These are phyloP conservation scores for Paramyrothecium sp. DNA, from an alignment of 2,329 filamentous ascomycete genomes.

Conservation along the genomic window DNA sequence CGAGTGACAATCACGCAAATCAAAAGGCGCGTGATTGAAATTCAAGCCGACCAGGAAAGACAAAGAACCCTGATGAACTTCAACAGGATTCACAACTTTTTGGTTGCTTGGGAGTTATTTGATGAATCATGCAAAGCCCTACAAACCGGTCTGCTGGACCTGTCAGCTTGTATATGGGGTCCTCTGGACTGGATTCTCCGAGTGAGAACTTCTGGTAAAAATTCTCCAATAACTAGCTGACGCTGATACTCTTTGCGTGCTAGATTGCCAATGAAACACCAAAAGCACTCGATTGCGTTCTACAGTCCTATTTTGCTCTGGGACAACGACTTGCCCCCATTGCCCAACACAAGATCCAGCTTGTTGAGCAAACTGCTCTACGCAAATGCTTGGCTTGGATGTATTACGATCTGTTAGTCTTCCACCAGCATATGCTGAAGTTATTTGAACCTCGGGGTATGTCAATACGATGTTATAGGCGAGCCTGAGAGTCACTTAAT, in stretches of 20 bases:
- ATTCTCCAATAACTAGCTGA: too few relatives aligned
- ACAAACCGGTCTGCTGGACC: slow-evolving; percentile 7
- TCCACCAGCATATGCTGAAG: neutral
- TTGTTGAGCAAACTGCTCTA: neutral
- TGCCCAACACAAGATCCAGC: neutral
- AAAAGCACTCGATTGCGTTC: neutral
- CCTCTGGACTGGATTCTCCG: slow-evolving; percentile 13
- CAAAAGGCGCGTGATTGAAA: slow-evolving; percentile 15
- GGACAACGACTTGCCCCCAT: neutral
- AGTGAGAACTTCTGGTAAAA: too few relatives aligned
- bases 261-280: neutral
- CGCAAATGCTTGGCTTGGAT: neutral
- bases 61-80: slow-evolving; percentile 24
- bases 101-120: neutral
- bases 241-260: neutral
- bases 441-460: neutral
- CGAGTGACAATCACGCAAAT: slow-evolving; percentile 4
- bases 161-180: slow-evolving; percentile 26
- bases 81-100: slow-evolving; percentile 18
- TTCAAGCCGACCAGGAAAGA: slow-evolving; percentile 23
- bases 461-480: neutral
- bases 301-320: neutral
- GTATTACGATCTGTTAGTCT: neutral
- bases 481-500: neutral
- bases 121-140: neutral